A percentile compares a stretch with the other conserved stretches of the same genome.
phyloP scores from a whole-genome alignment of 805 yeast species.

The Kregervanrija fluxuum region DNA sequence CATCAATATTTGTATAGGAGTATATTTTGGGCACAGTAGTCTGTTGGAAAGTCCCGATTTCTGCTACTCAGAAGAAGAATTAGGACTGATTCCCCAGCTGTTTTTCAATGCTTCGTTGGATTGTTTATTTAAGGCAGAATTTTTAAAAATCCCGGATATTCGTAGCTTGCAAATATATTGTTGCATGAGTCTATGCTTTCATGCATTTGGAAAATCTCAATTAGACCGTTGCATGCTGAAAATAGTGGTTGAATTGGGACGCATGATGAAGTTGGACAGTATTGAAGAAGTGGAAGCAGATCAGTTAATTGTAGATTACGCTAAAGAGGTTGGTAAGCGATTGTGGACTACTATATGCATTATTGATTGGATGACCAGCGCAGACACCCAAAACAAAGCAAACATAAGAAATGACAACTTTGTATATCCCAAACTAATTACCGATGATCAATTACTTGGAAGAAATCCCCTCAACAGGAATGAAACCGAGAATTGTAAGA shows the following conservation, averaged over 20 bases:
- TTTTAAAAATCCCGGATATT: slow-evolving; percentile 4
- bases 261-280: not conserved
- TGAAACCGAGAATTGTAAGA: not conserved
- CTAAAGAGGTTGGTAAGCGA: slow-evolving; percentile 4
- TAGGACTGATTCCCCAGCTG: slow-evolving; percentile 1
- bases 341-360: slow-evolving; percentile 5
- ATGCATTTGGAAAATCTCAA: slow-evolving; percentile 4
- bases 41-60: not conserved
- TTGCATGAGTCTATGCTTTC: slow-evolving; percentile 7
- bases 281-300: not conserved
- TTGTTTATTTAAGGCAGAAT: slow-evolving; percentile 8
- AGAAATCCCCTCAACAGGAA: not conserved
- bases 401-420: not conserved
- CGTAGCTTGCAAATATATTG: slow-evolving; percentile 6
- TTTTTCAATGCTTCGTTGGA: slow-evolving; percentile 5
- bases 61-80: slow-evolving; percentile 1
- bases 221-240: slow-evolving; percentile 1
- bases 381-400: not conserved
- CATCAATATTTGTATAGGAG: slow-evolving; percentile 3
- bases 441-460: not conserved
- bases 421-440: not conserved
- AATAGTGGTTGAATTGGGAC: not conserved
- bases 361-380: slow-evolving; percentile 4
- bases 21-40: slow-evolving; percentile 3
- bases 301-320: not conserved